These are phyloP conservation scores for Colletotrichum karsti DNA, from an alignment of 2,329 filamentous ascomycete species.

Conservation along the genomic window DNA sequence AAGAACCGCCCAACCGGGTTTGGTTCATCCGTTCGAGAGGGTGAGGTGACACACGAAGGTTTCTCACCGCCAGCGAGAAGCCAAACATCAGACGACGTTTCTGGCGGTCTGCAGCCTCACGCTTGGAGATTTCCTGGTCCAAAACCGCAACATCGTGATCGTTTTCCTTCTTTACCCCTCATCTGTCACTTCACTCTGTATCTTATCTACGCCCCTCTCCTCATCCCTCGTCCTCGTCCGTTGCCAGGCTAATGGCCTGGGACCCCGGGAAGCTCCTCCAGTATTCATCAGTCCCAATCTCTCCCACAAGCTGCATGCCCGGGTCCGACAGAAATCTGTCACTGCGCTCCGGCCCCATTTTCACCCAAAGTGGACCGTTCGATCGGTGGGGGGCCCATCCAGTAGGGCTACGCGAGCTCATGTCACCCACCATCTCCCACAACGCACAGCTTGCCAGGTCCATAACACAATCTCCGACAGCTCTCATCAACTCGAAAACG, in stretches of 20 bases:
- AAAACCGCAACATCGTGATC: too few relatives aligned
- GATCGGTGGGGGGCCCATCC: not conserved
- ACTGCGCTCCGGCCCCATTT: not conserved
- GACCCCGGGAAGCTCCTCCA: too few relatives aligned
- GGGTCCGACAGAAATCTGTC: too few relatives aligned
- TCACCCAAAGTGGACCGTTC: not conserved
- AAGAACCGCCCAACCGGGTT: not conserved
- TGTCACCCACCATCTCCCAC: not conserved
- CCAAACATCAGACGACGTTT: not conserved
- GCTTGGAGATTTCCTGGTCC: not conserved
- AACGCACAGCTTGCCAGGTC: not conserved
- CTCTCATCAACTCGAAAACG: not conserved
- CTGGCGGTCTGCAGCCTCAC: not conserved
- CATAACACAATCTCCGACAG: not conserved
- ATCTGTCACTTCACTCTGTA: not conserved
- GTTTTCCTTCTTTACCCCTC: not conserved
- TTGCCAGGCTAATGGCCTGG: too few relatives aligned
- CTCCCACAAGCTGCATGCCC: too few relatives aligned
- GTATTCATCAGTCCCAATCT: too few relatives aligned
- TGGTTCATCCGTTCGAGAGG: not conserved
- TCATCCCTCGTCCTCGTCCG: too few relatives aligned
- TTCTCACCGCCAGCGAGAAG: conserved; percentile 2
- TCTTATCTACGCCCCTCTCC: not conserved
- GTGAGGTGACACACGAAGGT: not conserved
- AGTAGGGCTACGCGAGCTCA: conserved; percentile 2